Conservation (phyloP, 2,329 filamentous ascomycete species). For the Anisogramma anomala region DNA sequence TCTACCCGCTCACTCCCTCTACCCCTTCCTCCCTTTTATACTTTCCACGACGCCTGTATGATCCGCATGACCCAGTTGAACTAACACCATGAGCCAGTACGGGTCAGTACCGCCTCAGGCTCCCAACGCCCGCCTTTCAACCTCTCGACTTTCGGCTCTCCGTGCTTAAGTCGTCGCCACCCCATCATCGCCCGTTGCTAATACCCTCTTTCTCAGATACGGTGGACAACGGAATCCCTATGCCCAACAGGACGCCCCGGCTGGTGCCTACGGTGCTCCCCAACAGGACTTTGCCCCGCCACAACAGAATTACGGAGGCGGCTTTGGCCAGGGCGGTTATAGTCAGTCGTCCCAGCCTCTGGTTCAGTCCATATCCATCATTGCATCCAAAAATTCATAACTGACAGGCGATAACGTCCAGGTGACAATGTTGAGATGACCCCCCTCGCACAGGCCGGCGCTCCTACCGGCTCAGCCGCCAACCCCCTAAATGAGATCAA, state of each 20-base stretch:
- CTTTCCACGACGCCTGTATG: neutral
- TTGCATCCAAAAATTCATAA: no score
- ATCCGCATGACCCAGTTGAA: conserved; percentile 3
- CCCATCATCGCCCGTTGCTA: conserved; percentile 17
- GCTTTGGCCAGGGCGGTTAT: conserved; percentile 1
- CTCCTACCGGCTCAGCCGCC: conserved; percentile 46
- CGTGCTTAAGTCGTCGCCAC: neutral
- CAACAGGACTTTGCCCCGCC: neutral
- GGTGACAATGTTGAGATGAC: conserved; percentile 57
- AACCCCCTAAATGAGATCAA: conserved; percentile 75
- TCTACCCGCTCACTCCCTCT: neutral
- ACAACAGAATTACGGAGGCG: conserved; percentile 4
- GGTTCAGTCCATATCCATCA: no score
- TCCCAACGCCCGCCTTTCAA: neutral
- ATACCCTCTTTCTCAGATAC: conserved; percentile 34
- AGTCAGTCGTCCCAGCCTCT: conserved; percentile 6
- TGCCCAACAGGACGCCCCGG: conserved; percentile 35
- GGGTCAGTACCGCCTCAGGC: conserved; percentile 32
- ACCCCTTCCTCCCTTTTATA: neutral
- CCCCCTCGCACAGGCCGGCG: conserved; percentile 42
- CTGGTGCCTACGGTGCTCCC: conserved; percentile 25
- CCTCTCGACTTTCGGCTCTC: neutral
- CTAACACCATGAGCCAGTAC: conserved; percentile 40
- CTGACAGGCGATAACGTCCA: conserved; percentile 3
- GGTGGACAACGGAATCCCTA: conserved; percentile 45